A percentile compares a stretch with the other conserved stretches of the same genome.
Conservation (phyloP, 2,329 filamentous ascomycete species). For the Nigrospora oryzae region DNA sequence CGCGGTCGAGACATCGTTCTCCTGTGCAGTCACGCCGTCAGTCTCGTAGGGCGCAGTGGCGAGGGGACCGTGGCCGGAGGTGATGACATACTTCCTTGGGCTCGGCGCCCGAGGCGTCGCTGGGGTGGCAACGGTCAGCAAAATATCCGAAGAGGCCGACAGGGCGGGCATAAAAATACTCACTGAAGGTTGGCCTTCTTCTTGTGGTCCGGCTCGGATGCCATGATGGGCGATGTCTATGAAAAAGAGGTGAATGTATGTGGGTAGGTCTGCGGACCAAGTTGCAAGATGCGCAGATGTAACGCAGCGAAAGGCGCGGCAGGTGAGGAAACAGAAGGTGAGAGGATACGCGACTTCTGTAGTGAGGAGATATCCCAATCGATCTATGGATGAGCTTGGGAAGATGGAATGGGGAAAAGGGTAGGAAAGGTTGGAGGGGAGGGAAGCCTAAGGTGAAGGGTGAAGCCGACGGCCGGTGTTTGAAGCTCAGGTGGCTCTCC, state of each 20-base stretch:
- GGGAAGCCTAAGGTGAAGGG: background rate
- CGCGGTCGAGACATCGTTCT: slow-evolving; percentile 87
- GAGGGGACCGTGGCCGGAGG: slow-evolving; percentile 7
- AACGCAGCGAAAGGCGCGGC: too few relatives aligned
- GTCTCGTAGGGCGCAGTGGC: slow-evolving; percentile 15
- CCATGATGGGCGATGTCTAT: slow-evolving; percentile 39
- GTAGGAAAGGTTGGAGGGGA: background rate
- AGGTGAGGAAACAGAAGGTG: too few relatives aligned
- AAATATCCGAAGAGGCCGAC: background rate
- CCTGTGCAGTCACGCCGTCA: slow-evolving; percentile 35
- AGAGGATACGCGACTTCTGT: too few relatives aligned
- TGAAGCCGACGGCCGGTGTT: background rate
- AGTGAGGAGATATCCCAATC: too few relatives aligned
- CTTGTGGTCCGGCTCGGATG: slow-evolving; percentile 64
- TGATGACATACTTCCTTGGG: slow-evolving; percentile 63
- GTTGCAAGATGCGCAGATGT: too few relatives aligned
- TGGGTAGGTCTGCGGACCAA: too few relatives aligned
- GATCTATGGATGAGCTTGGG: too few relatives aligned
- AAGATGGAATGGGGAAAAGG: background rate
- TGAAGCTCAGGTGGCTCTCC: background rate
- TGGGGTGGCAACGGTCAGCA: slow-evolving; percentile 25
- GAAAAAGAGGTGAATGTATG: too few relatives aligned
- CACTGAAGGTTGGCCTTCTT: slow-evolving; percentile 80
- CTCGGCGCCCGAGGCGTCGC: slow-evolving; percentile 84
- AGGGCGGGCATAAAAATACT: slow-evolving; percentile 21